Evolutionary conservation across 2,329 filamentous ascomycete genomes (phyloP).

Genomic region (Fusarium agapanthi): DNA sequence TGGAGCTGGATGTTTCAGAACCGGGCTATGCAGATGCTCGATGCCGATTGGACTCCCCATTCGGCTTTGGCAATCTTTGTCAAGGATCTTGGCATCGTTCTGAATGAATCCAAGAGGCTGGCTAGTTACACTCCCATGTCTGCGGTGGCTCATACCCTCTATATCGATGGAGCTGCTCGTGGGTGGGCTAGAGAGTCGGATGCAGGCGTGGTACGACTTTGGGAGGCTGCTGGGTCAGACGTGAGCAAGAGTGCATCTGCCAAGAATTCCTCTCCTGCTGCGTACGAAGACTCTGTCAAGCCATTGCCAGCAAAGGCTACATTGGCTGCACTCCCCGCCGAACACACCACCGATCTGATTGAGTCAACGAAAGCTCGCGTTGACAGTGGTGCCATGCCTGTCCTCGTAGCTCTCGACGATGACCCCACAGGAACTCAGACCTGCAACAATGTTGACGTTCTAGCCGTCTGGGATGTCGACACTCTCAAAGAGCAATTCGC

Average conservation of each 20-base stretch:
- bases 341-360: neutral
- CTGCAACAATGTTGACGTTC: conserved; percentile 64
- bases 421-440: conserved; percentile 70
- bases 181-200: neutral
- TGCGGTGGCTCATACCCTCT: neutral
- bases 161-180: neutral
- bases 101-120: neutral
- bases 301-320: neutral
- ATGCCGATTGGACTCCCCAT: neutral
- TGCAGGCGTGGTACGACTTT: neutral
- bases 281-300: fast-evolving
- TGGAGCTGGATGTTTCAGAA: neutral
- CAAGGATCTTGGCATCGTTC: neutral
- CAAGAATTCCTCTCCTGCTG: neutral
- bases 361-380: neutral
- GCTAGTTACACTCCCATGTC: neutral
- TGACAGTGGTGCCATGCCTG: neutral
- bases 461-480: conserved; percentile 61
- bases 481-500: conserved; percentile 45
- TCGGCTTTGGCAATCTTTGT: neutral
- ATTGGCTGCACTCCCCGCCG: fast-evolving
- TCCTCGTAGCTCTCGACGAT: conserved; percentile 56
- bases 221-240: neutral
- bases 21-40: neutral
- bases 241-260: neutral